Evolutionary conservation across 2,329 filamentous ascomycete species (phyloP).

Genomic region (Ascocoryne sarcoides): DNA sequence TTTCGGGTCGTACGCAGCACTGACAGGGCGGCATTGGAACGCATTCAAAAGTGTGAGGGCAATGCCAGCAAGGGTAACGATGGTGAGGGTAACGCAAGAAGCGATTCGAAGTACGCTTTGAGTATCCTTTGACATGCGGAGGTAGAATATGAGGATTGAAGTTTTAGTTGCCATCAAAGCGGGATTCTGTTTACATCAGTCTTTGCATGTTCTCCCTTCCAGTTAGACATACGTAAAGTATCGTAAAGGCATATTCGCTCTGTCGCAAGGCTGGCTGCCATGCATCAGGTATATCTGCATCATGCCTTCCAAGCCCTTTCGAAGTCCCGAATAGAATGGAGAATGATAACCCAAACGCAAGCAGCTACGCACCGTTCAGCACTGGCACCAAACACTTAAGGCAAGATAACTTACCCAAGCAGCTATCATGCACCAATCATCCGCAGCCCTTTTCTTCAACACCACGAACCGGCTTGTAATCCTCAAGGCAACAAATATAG

Average conservation of each 20-base stretch:
- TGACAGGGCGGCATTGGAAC: slow-evolving; percentile 72
- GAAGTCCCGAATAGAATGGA: slow-evolving; percentile 55
- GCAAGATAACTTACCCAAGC: slow-evolving; percentile 52
- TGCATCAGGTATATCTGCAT: slow-evolving; percentile 45
- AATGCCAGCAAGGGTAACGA: slow-evolving; percentile 71
- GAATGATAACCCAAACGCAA: slow-evolving; percentile 59
- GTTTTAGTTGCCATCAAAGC: slow-evolving; percentile 87
- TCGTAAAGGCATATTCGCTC: slow-evolving; percentile 55
- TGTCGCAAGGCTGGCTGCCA: slow-evolving; percentile 45
- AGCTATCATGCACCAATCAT: slow-evolving; percentile 73
- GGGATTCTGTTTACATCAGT: slow-evolving; percentile 55
- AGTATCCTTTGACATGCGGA: slow-evolving; percentile 69
- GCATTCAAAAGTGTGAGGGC: slow-evolving; percentile 80
- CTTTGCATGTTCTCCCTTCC: background rate
- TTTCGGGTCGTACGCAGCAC: slow-evolving; percentile 52
- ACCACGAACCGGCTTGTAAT: slow-evolving; percentile 65
- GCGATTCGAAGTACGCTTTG: slow-evolving; percentile 68
- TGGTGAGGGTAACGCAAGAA: slow-evolving; percentile 68
- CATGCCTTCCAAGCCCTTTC: slow-evolving; percentile 60
- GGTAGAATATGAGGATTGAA: slow-evolving; percentile 85
- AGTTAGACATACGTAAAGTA: slow-evolving; percentile 45
- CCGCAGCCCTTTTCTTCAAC: slow-evolving; percentile 61
- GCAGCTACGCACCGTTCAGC: slow-evolving; percentile 27
- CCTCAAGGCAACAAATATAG: slow-evolving; percentile 66
- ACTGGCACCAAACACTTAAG: background rate